phyloP scores from a whole-genome alignment of 2,329 filamentous ascomycete genomes.

The Keithomyces neogunnii region DNA sequence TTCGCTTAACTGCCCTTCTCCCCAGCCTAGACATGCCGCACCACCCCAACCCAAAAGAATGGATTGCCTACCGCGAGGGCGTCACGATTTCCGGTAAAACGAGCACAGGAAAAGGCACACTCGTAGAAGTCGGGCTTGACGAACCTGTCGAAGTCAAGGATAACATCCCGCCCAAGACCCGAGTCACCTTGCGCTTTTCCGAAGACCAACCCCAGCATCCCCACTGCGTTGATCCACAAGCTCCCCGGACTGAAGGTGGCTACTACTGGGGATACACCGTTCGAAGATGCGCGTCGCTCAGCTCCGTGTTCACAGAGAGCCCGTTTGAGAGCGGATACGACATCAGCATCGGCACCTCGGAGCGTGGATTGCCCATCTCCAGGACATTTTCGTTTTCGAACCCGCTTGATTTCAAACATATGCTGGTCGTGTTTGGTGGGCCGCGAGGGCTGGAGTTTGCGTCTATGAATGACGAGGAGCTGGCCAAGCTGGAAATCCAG shows the following conservation, averaged over 20 bases:
- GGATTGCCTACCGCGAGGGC: conserved; percentile 73
- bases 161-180: conserved; percentile 58
- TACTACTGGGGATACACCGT: conserved; percentile 84
- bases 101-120: conserved; percentile 37
- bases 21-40: conserved; percentile 80
- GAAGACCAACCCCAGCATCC: conserved; percentile 34
- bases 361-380: conserved; percentile 54
- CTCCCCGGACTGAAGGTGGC: conserved; percentile 64
- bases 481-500: conserved; percentile 53
- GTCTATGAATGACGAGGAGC: conserved; percentile 49
- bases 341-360: conserved; percentile 73
- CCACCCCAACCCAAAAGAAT: conserved; percentile 68
- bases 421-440: conserved; percentile 73
- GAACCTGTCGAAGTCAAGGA: conserved; percentile 47
- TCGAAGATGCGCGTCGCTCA: conserved; percentile 57
- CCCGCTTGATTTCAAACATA: conserved; percentile 52
- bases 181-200: conserved; percentile 61
- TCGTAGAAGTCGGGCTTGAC: conserved; percentile 50
- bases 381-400: conserved; percentile 35
- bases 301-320: conserved; percentile 68
- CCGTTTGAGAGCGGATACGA: conserved; percentile 73
- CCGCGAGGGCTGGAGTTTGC: conserved; percentile 73
- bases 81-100: conserved; percentile 47
- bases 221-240: conserved; percentile 56
- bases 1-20: conserved; percentile 63